A percentile compares a stretch with the other conserved stretches of the same genome.
Evolutionary conservation across 805 yeast genomes (phyloP).

Genomic region (Suhomyces xylopsoci): DNA sequence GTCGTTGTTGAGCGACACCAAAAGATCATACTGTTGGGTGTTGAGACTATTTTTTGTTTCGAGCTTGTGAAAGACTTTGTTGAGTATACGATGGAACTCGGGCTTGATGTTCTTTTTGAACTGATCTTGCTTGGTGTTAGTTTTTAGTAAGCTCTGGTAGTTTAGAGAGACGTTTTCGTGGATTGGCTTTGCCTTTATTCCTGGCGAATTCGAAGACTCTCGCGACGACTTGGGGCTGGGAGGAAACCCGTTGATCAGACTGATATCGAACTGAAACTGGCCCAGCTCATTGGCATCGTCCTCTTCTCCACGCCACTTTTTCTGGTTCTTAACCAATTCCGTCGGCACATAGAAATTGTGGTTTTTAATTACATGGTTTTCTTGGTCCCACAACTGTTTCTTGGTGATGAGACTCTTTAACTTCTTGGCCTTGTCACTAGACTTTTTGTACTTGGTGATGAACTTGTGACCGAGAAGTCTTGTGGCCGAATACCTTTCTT

Average conservation of each 20-base stretch:
- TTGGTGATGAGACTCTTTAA: constrained; percentile 32
- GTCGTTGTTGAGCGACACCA: constrained; percentile 18
- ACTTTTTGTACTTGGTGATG: constrained; percentile 18
- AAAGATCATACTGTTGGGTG: constrained; percentile 30
- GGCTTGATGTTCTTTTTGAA: constrained; percentile 9
- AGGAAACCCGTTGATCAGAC: constrained; percentile 23
- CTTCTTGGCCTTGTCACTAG: constrained; percentile 11
- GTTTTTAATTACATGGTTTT: constrained; percentile 28
- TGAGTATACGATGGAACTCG: constrained; percentile 17
- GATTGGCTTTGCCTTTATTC: neutral
- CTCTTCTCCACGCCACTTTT: constrained; percentile 23
- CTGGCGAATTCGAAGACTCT: constrained; percentile 21
- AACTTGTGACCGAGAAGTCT: constrained; percentile 33
- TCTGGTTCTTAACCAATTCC: constrained; percentile 31
- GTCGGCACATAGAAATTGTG: constrained; percentile 38
- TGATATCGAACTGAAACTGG: constrained; percentile 35
- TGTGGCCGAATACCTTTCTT: constrained; percentile 28
- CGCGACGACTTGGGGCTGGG: constrained; percentile 14
- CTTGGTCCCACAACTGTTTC: constrained; percentile 39
- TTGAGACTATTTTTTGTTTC: constrained; percentile 30
- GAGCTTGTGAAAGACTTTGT: constrained; percentile 23
- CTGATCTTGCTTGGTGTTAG: constrained; percentile 9
- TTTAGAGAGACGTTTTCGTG: constrained; percentile 1
- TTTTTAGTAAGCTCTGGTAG: constrained; percentile 4
- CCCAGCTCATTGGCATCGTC: constrained; percentile 6